A percentile compares a stretch with the other conserved stretches of the same genome.
These are phyloP conservation scores for Cercospora sesami DNA, from an alignment of 2,329 filamentous ascomycete genomes.

Conservation along the genomic window DNA sequence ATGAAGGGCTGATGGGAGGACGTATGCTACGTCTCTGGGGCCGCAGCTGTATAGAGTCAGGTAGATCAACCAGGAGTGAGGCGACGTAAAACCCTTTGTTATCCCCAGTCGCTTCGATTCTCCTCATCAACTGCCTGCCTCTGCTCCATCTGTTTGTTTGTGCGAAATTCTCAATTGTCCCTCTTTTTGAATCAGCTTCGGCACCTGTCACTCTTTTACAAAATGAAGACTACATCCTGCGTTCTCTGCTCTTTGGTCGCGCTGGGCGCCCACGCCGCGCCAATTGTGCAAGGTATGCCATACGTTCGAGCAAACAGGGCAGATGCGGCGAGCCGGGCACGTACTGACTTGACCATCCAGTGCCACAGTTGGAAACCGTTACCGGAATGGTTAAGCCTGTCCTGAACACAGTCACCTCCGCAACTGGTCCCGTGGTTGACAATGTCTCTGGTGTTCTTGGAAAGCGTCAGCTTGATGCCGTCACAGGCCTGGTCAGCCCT, in stretches of 20 bases:
- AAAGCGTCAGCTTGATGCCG: background rate
- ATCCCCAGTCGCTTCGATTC: background rate
- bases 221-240: background rate
- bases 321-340: background rate
- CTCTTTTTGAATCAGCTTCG: background rate
- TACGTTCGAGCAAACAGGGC: background rate
- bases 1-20: background rate
- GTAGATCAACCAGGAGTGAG: background rate
- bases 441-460: background rate
- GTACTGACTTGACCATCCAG: background rate
- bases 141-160: background rate
- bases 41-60: background rate
- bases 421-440: background rate
- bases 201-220: background rate
- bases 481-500: background rate
- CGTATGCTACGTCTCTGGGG: background rate
- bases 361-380: background rate
- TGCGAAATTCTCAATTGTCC: background rate
- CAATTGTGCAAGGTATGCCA: background rate
- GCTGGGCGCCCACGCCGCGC: background rate
- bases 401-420: background rate
- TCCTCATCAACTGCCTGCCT: background rate
- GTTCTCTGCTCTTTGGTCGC: background rate
- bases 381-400: background rate
- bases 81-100: background rate